Evolutionary conservation across 768 basidiomycete genomes (phyloP).

Genomic region (Dendrothele bispora): DNA sequence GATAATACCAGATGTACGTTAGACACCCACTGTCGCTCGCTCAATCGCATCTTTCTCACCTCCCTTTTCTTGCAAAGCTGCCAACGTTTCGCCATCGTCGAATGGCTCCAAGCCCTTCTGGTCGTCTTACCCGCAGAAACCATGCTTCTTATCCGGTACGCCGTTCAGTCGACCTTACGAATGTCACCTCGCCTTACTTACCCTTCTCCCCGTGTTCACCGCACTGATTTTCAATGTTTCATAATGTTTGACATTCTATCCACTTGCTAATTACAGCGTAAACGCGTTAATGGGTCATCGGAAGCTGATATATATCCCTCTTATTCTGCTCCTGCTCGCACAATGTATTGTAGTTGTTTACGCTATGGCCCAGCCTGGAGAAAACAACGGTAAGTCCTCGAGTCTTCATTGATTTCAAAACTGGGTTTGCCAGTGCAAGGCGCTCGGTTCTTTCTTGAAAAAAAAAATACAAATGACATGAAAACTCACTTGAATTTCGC

Average conservation of each 20-base stretch:
- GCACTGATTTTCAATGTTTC: neutral
- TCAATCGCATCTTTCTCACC: neutral
- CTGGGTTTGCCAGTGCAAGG: no score
- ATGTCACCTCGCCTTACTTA: neutral
- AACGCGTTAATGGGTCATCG: conserved; percentile 20
- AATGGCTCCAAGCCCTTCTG: conserved; percentile 28
- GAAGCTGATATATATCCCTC: conserved; percentile 11
- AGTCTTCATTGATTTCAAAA: no score
- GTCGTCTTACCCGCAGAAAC: conserved; percentile 26
- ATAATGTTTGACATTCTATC: neutral
- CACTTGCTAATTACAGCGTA: conserved; percentile 9
- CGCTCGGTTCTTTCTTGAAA: no score
- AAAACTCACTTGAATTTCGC: no score
- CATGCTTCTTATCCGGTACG: conserved; percentile 25
- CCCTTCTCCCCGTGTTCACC: neutral
- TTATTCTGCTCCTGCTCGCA: conserved; percentile 17
- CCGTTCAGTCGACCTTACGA: neutral
- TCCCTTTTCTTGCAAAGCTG: conserved; percentile 14
- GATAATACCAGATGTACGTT: conserved; percentile 12
- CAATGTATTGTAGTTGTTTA: conserved; percentile 26
- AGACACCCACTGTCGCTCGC: neutral
- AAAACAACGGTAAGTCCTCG: conserved; percentile 21
- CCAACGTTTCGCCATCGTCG: conserved; percentile 27
- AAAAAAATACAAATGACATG: neutral
- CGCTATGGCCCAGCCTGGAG: conserved; percentile 24